Base-by-base conservation (phyloP, 2,329 filamentous ascomycete species). In the Colletotrichum lentis region DNA sequence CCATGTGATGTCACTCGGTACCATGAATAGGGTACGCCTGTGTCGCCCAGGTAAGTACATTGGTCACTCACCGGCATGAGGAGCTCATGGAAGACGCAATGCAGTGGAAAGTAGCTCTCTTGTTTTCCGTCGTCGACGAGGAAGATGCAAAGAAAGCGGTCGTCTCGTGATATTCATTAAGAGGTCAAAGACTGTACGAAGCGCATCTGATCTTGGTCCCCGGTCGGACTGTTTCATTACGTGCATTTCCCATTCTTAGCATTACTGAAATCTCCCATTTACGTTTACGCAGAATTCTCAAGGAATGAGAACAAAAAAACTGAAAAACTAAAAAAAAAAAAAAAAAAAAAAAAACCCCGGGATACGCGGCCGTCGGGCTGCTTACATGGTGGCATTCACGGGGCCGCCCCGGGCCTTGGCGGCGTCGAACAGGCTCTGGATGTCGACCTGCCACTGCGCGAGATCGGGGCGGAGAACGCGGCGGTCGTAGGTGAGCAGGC, bases 401-500 rank as follows among this genome's bases (percentile, higher is more conserved):
- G 55, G 20, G 35, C 65, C 65, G 37, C 62, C 24, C 3, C 77
- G 72, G 18, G 58, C 61, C 22, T 73, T 72, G 0, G 86, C 86
- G 6, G 89, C 85, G 50, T 85, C 81, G 72, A 90, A 91, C 18
- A 91, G 73, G 2, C 80, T 82, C 71, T 84, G 76, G 52, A 91
- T 90, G 73, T 90, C 88, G 0, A 73, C 74, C 72, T 81, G 83
- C 89, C 89, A 91, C 77, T 88, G 85, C 8, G 78, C 76, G 46
- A 80, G 77, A 66, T 91, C 79, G 5, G 86, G 84, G 0, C 90
- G 80, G 41, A 89, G 74, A 0, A 90, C 66, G 0, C 89, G 81
- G 1, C 90, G 85, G 75, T 92, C 90, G 72, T 91, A 91, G 0
- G 89, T 91, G 71, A 91, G 76, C 64, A 93, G 79, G 0, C 90